These are phyloP conservation scores for Colletotrichum plurivorum DNA, from an alignment of 2,329 filamentous ascomycete species.

Conservation along the genomic window DNA sequence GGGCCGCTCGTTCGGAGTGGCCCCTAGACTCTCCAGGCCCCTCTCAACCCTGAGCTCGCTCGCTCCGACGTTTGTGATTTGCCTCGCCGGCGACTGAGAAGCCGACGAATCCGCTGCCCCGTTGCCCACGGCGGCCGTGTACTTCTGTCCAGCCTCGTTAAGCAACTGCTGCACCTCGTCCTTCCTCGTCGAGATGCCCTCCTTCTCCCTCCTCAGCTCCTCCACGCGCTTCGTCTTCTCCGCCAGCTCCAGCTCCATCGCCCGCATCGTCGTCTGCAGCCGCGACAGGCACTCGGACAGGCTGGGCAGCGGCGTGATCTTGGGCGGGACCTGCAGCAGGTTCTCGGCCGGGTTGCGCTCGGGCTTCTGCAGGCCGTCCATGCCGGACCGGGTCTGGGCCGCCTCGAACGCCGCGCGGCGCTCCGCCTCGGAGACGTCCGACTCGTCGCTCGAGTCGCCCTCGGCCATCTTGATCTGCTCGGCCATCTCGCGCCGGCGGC, in stretches of 20 bases:
- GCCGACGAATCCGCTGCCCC: slow-evolving; percentile 20
- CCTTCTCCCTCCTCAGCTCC: slow-evolving; percentile 77
- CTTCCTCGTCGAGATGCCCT: slow-evolving; percentile 77
- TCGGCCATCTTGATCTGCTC: slow-evolving; percentile 87
- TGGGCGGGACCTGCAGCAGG: slow-evolving; percentile 74
- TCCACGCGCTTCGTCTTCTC: slow-evolving; percentile 75
- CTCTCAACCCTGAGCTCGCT: slow-evolving; percentile 52
- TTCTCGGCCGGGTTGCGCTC: slow-evolving; percentile 55
- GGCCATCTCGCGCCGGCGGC: slow-evolving; percentile 83
- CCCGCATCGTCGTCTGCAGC: slow-evolving; percentile 72
- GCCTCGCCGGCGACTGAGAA: slow-evolving; percentile 39
- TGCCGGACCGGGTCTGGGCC: slow-evolving; percentile 88
- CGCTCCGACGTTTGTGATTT: slow-evolving; percentile 34
- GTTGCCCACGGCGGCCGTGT: slow-evolving; percentile 59
- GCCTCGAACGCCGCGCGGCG: slow-evolving; percentile 87
- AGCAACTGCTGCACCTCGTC: slow-evolving; percentile 84
- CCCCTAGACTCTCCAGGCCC: slow-evolving; percentile 63
- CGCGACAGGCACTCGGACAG: slow-evolving; percentile 76
- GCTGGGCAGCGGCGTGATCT: slow-evolving; percentile 83
- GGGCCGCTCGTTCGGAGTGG: slow-evolving; percentile 54
- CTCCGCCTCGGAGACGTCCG: slow-evolving; percentile 79
- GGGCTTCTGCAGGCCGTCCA: slow-evolving; percentile 76
- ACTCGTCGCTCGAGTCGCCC: slow-evolving; percentile 72
- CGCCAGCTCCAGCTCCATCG: slow-evolving; percentile 75
- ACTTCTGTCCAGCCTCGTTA: slow-evolving; percentile 82